Evolutionary conservation across 495 filamentous ascomycete species (phyloP), one percentile per base, ranked within the genome.

Genomic region (Daldinia loculata): DNA sequence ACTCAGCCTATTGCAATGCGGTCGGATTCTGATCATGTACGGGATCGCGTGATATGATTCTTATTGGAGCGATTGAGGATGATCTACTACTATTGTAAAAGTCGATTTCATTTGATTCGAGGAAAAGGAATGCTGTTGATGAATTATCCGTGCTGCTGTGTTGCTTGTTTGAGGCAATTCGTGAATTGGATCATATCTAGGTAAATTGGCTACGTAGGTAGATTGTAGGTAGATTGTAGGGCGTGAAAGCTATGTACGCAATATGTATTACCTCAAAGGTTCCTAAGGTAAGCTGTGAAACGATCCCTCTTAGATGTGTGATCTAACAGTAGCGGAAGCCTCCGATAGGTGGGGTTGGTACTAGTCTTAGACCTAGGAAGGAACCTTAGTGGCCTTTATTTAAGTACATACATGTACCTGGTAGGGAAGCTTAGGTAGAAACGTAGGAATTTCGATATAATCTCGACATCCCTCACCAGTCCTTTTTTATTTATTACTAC

Each of bases 381-480:
- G n/a, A n/a, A n/a, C n/a, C n/a, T 19, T 57, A 59, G 36, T 45
- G n/a, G 32, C 51, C 52, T 41, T 53, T 53, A 53, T 41, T 53
- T 53, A 53, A 17, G 43, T 45, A 45, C 0, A 0, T 43, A 17
- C 0, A 1, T 26, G 26, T 27, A 27, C 26, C 51, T 39, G 36
- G 24, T 53, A 38, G 50, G 57, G 61, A 27, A 32, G 19, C 24
- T 50, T 34, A 34, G 8, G 8, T 14, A 17, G 62, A 32, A 50
- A 64, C 55, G 69, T 68, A 65, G 61, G 65, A 66, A 72, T 72
- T 65, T 72, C 56, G 65, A 68, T 68, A 72, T 61, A 30, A 72
- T 51, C 27, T 52, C 51, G 56, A 66, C 56, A 62, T 72, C 45
- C 29, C 29, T 71, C 19, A 27, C 22, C 14, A 15, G 17, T 17